phyloP scores from a whole-genome alignment of 306 rosid genomes.

The Trichosanthes cucumerina region DNA sequence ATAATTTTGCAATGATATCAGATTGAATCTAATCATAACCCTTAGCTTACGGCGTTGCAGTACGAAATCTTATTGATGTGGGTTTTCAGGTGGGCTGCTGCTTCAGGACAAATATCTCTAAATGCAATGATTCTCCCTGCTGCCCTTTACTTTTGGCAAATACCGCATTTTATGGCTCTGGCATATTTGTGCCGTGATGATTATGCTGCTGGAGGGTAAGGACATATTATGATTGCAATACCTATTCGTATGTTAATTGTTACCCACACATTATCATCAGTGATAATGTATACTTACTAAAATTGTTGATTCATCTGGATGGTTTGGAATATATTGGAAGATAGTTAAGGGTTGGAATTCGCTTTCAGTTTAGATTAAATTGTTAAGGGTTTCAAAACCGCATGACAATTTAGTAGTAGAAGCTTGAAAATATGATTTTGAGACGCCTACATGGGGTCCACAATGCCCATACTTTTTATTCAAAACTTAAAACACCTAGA shows the following conservation, averaged over 20 bases:
- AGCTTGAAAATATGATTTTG: not conserved
- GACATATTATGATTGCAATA: conserved; percentile 1
- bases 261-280: not conserved
- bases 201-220: conserved; percentile 98
- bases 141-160: conserved; percentile 95
- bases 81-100: conserved; percentile 81
- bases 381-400: not conserved
- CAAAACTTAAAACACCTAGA: not conserved
- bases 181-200: conserved; percentile 86
- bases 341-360: not conserved
- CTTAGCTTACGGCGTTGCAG: not conserved
- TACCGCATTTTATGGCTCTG: conserved; percentile 98
- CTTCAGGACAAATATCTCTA: conserved; percentile 68
- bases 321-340: not conserved
- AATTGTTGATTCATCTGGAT: not conserved
- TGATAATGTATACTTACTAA: not conserved
- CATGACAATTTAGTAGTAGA: not conserved
- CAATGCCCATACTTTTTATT: not conserved
- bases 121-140: conserved; percentile 84
- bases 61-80: conserved; percentile 5
- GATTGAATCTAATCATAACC: not conserved
- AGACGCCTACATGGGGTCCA: not conserved
- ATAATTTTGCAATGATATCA: not conserved
- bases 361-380: not conserved
- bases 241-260: not conserved